These are phyloP conservation scores for Zymoseptoria pseudotritici DNA, from an alignment of 2,329 filamentous ascomycete species.

Conservation along the genomic window DNA sequence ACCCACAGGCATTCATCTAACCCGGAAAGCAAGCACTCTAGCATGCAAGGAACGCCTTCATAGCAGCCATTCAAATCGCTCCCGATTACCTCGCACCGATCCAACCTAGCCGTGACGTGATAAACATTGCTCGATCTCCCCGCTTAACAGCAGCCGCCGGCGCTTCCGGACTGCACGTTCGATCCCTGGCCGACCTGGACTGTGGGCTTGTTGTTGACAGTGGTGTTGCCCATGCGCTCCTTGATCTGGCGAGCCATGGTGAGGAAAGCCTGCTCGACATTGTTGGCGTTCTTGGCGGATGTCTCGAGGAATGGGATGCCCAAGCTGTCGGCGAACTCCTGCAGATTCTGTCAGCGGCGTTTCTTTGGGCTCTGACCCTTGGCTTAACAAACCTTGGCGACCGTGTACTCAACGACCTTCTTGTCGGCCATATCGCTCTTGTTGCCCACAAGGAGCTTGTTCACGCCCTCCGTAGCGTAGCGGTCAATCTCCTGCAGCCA, in stretches of 20 bases:
- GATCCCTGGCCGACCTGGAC: conserved; percentile 94
- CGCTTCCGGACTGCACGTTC: conserved; percentile 81
- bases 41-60: conserved; percentile 17
- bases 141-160: conserved; percentile 78
- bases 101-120: conserved; percentile 8
- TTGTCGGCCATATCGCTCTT: conserved; percentile 99
- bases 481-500: conserved; percentile 99
- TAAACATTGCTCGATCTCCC: conserved; percentile 1
- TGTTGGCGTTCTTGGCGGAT: conserved; percentile 98
- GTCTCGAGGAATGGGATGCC: conserved; percentile 99
- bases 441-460: conserved; percentile 98
- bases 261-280: conserved; percentile 98
- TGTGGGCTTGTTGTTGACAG: conserved; percentile 96
- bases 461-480: conserved; percentile 97
- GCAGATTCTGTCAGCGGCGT: conserved; percentile 14
- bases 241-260: conserved; percentile 99
- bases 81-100: conserved; percentile 1
- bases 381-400: conserved; percentile 75
- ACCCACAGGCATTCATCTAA: conserved; percentile 14
- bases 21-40: conserved; percentile 18
- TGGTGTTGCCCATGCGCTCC: conserved; percentile 96
- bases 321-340: conserved; percentile 98
- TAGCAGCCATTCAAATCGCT: conserved; percentile 5
- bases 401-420: conserved; percentile 99
- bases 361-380: neutral